Evolutionary conservation across 164 flowering plant genomes (phyloP).

Genomic region (Vitis vinifera): ASM3070453v1 NC_081806.1:1457501-1458000

Average conservation of each 20-base stretch:
- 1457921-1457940: constrained; percentile 26
- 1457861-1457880: constrained; percentile 80
- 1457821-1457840: constrained; percentile 98
- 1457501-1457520: too few species aligned
- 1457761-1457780: not conserved
- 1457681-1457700: too few species aligned
- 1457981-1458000: constrained; percentile 46
- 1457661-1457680: too few species aligned
- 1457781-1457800: constrained; percentile 72
- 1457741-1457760: constrained; percentile 1
- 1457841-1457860: constrained; percentile 92
- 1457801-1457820: constrained; percentile 83
- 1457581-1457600: too few species aligned
- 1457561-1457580: too few species aligned
- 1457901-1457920: constrained; percentile 78
- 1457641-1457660: too few species aligned
- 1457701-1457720: not conserved
- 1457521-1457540: too few species aligned
- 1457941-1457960: constrained; percentile 18
- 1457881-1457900: constrained; percentile 89
- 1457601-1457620: too few species aligned
- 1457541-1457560: too few species aligned
- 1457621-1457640: too few species aligned
- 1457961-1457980: constrained; percentile 25
- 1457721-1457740: not conserved